phyloP scores from a whole-genome alignment of 1,139 yeast species.

The Magnusiomyces magnusii region DNA sequence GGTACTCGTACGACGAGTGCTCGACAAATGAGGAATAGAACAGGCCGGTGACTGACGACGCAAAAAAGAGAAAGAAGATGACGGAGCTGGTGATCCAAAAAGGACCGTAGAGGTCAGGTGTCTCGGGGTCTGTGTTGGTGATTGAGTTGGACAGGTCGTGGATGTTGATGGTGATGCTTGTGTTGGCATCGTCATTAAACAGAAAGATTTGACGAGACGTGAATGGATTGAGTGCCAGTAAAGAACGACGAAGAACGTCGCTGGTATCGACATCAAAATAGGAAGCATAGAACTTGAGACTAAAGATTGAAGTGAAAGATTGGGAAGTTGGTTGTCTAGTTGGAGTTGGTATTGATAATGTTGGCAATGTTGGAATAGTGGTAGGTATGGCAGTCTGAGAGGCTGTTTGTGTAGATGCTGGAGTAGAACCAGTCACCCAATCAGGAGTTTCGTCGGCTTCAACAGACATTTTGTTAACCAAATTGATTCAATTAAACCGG shows the following conservation, averaged over 20 bases:
- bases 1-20: slow-evolving; percentile 41
- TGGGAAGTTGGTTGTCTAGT: slow-evolving; percentile 1
- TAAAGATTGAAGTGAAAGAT: slow-evolving; percentile 34
- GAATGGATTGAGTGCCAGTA: slow-evolving; percentile 34
- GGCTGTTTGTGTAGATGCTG: not conserved
- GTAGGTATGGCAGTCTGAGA: not conserved
- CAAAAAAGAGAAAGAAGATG: slow-evolving; percentile 62
- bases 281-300: slow-evolving; percentile 48
- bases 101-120: slow-evolving; percentile 68
- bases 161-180: too few species aligned
- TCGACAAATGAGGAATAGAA: slow-evolving; percentile 18
- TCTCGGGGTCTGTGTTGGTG: slow-evolving; percentile 26
- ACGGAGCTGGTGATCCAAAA: slow-evolving; percentile 80
- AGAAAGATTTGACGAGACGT: slow-evolving; percentile 19
- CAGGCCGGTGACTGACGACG: slow-evolving; percentile 56
- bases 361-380: too few species aligned
- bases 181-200: slow-evolving; percentile 29
- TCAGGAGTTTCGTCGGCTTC: slow-evolving; percentile 1
- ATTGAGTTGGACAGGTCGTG: too few species aligned
- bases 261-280: slow-evolving; percentile 59
- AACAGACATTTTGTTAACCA: not conserved
- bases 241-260: slow-evolving; percentile 40
- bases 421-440: not conserved
- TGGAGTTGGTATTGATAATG: not conserved
- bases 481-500: not conserved